Conservation (phyloP, 1,139 yeast genomes). For the Yamadazyma buinensis region DNA sequence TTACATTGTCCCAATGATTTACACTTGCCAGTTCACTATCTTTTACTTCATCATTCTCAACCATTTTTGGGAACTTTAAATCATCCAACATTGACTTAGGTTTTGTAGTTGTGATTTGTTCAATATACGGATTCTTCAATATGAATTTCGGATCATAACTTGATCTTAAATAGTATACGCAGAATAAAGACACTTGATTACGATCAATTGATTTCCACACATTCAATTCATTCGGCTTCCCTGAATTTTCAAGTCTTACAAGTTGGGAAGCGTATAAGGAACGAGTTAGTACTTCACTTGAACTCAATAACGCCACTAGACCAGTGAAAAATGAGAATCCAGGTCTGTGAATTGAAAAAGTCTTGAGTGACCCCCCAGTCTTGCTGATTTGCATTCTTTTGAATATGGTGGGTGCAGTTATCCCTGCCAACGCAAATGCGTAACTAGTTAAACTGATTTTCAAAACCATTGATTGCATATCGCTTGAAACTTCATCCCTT, state of each 20-base stretch:
- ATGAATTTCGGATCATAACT: conserved; percentile 32
- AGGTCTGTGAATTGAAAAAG: too few species aligned
- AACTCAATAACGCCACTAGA: conserved; percentile 23
- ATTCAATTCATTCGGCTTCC: conserved; percentile 15
- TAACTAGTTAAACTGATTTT: conserved; percentile 27
- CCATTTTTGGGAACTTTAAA: too few species aligned
- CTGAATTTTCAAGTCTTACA: conserved; percentile 1
- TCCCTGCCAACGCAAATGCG: conserved; percentile 21
- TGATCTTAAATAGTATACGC: conserved; percentile 32
- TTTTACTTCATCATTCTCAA: conserved; percentile 2
- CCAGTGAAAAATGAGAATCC: conserved; percentile 32
- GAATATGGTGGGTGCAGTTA: conserved; percentile 26
- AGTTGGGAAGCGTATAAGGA: conserved; percentile 22
- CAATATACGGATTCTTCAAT: conserved; percentile 35
- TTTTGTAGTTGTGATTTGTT: conserved; percentile 24
- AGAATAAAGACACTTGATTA: conserved; percentile 34
- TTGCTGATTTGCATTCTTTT: too few species aligned
- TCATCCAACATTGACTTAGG: conserved; percentile 13
- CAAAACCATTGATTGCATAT: conserved; percentile 25
- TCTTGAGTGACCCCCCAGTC: too few species aligned
- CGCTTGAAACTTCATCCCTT: conserved; percentile 27
- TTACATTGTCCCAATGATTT: conserved; percentile 30
- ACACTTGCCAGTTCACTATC: conserved; percentile 4
- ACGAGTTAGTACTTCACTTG: conserved; percentile 23
- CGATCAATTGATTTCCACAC: conserved; percentile 41